Evolutionary conservation across 345 rosid species (phyloP).

Genomic region (Jatropha curcas): DNA sequence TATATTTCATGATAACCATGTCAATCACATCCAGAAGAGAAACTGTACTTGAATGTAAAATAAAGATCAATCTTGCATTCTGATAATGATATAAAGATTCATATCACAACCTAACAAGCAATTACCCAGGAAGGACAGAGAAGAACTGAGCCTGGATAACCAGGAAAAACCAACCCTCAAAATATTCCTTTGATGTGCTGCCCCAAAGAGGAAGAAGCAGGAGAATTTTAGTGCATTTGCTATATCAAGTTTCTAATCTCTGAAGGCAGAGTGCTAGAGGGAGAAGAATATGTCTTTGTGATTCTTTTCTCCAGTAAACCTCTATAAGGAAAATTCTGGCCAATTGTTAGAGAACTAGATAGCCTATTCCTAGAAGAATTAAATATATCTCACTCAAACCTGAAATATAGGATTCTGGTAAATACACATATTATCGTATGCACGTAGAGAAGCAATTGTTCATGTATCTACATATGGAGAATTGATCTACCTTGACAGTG

Average conservation of each 20-base stretch:
- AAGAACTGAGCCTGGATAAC: neutral
- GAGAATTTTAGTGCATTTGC: neutral
- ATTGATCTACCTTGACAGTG: slow-evolving; percentile 77
- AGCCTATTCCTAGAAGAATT: too few relatives aligned
- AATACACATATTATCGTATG: too few relatives aligned
- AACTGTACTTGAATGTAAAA: neutral
- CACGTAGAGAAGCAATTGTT: neutral
- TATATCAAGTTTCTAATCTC: neutral
- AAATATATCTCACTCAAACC: neutral
- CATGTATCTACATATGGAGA: neutral
- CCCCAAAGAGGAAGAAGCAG: neutral
- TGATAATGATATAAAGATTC: neutral
- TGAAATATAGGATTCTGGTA: too few relatives aligned
- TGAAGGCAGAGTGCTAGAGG: too few relatives aligned
- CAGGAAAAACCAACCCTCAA: neutral
- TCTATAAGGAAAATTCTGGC: neutral
- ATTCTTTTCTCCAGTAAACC: neutral
- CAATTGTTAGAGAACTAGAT: too few relatives aligned
- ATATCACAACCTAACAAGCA: slow-evolving; percentile 3
- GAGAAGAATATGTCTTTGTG: neutral
- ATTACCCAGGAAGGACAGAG: too few relatives aligned
- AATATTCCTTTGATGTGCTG: neutral
- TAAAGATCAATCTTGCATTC: neutral
- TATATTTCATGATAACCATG: neutral
- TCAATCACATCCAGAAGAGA: neutral